phyloP scores from a whole-genome alignment of 495 filamentous ascomycete genomes.

The Penicillium maclennaniae region DNA sequence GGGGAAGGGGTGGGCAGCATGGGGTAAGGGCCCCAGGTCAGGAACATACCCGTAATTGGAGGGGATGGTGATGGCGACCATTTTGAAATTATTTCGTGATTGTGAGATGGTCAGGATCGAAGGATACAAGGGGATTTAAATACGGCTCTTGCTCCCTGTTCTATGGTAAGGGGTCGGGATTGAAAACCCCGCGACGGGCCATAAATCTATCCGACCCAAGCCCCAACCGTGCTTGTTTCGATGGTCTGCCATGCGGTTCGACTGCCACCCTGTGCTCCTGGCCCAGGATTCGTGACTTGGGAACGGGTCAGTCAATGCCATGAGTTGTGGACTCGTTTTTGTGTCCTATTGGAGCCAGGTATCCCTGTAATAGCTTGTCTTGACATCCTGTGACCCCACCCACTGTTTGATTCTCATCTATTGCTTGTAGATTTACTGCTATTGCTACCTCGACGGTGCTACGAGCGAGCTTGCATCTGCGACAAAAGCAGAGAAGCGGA shows the following conservation, averaged over 20 bases:
- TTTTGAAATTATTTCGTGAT: slow-evolving; percentile 13
- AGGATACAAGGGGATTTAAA: neutral
- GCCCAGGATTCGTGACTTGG: too few species aligned
- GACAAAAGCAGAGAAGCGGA: neutral
- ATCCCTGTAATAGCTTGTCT: neutral
- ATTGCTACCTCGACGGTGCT: neutral
- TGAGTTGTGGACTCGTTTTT: too few species aligned
- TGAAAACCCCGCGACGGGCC: slow-evolving; percentile 1
- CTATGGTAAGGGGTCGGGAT: neutral
- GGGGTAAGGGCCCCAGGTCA: neutral
- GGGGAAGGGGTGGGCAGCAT: neutral
- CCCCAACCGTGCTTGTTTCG: neutral
- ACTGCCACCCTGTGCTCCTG: neutral
- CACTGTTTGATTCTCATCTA: neutral
- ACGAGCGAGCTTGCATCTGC: neutral
- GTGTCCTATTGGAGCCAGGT: neutral
- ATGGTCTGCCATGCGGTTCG: neutral
- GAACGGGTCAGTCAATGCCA: too few species aligned
- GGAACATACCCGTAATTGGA: slow-evolving; percentile 48
- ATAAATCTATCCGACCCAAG: slow-evolving; percentile 10
- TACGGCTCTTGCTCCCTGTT: neutral
- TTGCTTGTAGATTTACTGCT: neutral
- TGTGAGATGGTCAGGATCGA: neutral
- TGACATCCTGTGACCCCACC: neutral
- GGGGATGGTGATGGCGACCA: slow-evolving; percentile 42